Conservation (phyloP, 371 early-diverging fungal species). For the Furculomyces boomerangus region DNA sequence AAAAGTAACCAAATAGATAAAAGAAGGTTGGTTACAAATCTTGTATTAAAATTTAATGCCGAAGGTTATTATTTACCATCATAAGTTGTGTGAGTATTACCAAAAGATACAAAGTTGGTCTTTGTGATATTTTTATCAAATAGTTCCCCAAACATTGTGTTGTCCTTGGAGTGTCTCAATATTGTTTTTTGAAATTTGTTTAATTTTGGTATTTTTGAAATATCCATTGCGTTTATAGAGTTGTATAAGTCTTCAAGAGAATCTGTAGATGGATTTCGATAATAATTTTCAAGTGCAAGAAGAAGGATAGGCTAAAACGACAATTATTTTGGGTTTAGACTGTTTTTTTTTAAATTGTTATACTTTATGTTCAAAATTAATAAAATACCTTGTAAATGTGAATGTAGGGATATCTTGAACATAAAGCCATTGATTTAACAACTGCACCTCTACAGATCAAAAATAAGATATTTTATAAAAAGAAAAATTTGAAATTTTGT, state of each 20-base stretch:
- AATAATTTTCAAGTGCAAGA: conserved; percentile 81
- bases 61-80: too few species aligned
- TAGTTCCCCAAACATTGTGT: conserved; percentile 65
- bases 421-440: conserved; percentile 89
- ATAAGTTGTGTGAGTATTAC: too few species aligned
- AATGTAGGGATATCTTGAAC: conserved; percentile 68
- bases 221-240: conserved; percentile 72
- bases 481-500: too few species aligned
- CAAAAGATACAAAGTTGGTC: too few species aligned
- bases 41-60: too few species aligned
- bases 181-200: conserved; percentile 56
- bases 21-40: too few species aligned
- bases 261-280: conserved; percentile 47
- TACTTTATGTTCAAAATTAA: too few species aligned
- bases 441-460: conserved; percentile 69
- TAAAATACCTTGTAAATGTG: conserved; percentile 67
- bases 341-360: conserved; percentile 3
- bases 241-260: conserved; percentile 61
- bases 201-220: conserved; percentile 59
- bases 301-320: conserved; percentile 75
- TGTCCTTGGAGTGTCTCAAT: conserved; percentile 58
- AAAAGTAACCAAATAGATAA: too few species aligned
- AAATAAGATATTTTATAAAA: too few species aligned
- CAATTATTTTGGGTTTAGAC: background rate
- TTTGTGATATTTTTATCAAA: too few species aligned